phyloP scores from a whole-genome alignment of 805 yeast genomes.

The Wickerhamiella shivajii region DNA sequence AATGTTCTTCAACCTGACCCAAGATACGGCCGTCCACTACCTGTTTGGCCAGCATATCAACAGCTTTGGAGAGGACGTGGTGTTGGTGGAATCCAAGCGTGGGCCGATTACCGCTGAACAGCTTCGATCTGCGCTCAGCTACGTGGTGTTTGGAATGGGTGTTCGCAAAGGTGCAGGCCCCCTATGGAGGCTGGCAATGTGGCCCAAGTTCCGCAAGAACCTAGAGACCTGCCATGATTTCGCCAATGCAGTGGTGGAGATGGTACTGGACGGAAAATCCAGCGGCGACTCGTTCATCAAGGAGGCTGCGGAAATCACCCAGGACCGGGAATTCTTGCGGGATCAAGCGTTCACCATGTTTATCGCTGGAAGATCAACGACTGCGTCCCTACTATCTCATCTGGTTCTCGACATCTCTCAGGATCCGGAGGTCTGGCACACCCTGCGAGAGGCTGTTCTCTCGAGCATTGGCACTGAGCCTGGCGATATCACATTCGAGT shows the following conservation, averaged over 20 bases:
- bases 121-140: conserved; percentile 14
- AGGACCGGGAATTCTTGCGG: conserved; percentile 26
- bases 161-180: conserved; percentile 15
- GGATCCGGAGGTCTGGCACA: conserved; percentile 15
- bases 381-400: conserved; percentile 31
- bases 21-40: conserved; percentile 39
- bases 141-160: conserved; percentile 12
- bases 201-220: conserved; percentile 22
- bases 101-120: conserved; percentile 3
- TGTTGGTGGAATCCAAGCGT: conserved; percentile 9
- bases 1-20: conserved; percentile 20
- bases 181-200: conserved; percentile 7
- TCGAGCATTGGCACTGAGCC: conserved; percentile 7
- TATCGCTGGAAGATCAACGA: conserved; percentile 34
- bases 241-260: conserved; percentile 29
- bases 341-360: conserved; percentile 32
- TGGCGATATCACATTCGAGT: conserved; percentile 24
- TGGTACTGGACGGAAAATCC: conserved; percentile 22
- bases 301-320: conserved; percentile 10
- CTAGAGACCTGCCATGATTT: conserved; percentile 23
- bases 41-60: conserved; percentile 23
- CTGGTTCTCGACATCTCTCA: conserved; percentile 29
- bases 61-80: conserved; percentile 11
- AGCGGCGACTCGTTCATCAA: conserved; percentile 17
- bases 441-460: conserved; percentile 19